Conservation (phyloP, 2,329 filamentous ascomycete genomes). For the Zasmidium cellare region DNA sequence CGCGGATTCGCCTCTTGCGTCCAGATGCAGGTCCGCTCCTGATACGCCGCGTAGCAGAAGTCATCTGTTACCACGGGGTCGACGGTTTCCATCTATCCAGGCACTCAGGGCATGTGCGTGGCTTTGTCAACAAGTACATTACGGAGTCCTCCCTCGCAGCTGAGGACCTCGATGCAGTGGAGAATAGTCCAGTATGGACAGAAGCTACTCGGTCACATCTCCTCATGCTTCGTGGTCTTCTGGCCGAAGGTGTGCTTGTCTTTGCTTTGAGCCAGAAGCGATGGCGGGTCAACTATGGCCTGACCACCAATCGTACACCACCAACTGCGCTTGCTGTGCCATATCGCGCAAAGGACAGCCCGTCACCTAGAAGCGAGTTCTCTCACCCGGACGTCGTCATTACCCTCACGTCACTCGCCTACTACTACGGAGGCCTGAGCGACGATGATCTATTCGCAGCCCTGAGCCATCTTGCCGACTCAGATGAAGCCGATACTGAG, state of each 20-base stretch:
- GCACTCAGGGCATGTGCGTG: conserved; percentile 12
- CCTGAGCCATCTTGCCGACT: conserved; percentile 24
- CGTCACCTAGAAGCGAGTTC: conserved; percentile 64
- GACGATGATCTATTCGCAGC: conserved; percentile 44
- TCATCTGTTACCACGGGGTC: conserved; percentile 34
- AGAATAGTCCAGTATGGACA: conserved; percentile 17
- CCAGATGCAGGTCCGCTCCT: conserved; percentile 37
- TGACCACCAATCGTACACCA: conserved; percentile 51
- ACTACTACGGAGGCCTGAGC: conserved; percentile 64
- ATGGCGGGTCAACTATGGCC: conserved; percentile 64
- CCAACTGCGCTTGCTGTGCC: conserved; percentile 60
- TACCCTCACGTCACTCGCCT: conserved; percentile 63
- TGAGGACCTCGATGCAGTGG: conserved; percentile 8
- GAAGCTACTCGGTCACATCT: conserved; percentile 36
- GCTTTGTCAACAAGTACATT: conserved; percentile 21
- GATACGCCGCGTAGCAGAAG: conserved; percentile 28
- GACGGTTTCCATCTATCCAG: conserved; percentile 19
- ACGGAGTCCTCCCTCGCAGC: conserved; percentile 7
- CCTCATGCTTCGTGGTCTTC: conserved; percentile 59
- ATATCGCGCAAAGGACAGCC: conserved; percentile 65
- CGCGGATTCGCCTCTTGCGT: conserved; percentile 58
- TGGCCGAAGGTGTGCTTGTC: conserved; percentile 61
- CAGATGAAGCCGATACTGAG: conserved; percentile 27
- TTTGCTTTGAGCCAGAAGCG: conserved; percentile 62
- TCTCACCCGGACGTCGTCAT: conserved; percentile 69